Evolutionary conservation across 2,329 filamentous ascomycete species (phyloP), one percentile per base, ranked within the genome.

Genomic region (Talaromyces rugulosus): DNA sequence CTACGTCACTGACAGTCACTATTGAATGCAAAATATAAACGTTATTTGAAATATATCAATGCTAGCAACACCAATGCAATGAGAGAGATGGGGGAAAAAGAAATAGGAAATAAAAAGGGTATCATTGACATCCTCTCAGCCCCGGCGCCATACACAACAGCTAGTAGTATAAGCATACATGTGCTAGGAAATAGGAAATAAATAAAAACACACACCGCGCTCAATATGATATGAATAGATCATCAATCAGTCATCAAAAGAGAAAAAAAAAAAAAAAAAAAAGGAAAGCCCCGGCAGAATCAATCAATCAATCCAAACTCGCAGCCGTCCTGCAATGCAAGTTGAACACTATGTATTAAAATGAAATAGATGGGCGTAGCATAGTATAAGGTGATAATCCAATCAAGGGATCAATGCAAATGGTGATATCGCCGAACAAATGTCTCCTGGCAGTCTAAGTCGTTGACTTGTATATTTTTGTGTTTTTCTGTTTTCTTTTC

Each of bases 111-210:
- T n/a, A 56, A 56, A 33, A 56, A 56, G 54, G 54, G 34, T 56
- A 56, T 42, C 54, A 27, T 56, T 56, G 31, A 23, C 18, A 36
- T 56, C 34, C 54, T 56, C 54, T 56, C 54, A 56, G n/a, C 54
- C 34, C 54, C 34, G 31, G 34, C 54, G 54, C 31, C 34, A 33
- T 56, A 56, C 34, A 55, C 28, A 53, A 53, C 16, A 31, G 27
- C 27, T 53, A 30, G 50, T 40, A 40, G 36, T 31, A 54, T 36
- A 56, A 36, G 54, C 34, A 36, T 56, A 42, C 31, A 36, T 40
- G 27, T 55, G 33, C 8, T 12, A 33, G 14, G 51, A 54, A 54
- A 27, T 27, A 56, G 18, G 36, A 56, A 18, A 28, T 11, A 36
- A 30, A 16, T 14, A 28, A 31, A 53, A 0, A 53, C 3, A 28